Conservation (phyloP, 345 rosid genomes). For the Syzygium oleosum region DNA sequence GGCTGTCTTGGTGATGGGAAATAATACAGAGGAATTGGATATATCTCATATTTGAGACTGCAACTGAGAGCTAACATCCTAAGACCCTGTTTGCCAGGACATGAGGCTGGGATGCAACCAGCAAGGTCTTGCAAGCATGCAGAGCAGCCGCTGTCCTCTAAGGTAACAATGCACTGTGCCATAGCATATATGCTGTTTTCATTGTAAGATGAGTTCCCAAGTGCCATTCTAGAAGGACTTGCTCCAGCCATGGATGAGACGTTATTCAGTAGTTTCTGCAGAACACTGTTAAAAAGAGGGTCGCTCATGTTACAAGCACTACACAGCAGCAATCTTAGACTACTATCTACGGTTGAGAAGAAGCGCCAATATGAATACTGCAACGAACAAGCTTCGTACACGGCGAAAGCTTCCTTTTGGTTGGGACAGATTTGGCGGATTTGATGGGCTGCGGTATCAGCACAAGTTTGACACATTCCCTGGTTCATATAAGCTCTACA, state of each 20-base stretch:
- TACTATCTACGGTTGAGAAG: constrained; percentile 1
- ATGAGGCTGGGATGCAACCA: neutral
- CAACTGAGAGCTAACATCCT: constrained; percentile 12
- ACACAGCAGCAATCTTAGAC: neutral
- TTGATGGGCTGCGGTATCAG: neutral
- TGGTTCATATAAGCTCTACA: constrained; percentile 10
- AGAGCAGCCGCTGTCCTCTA: constrained; percentile 6
- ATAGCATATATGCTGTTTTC: constrained; percentile 10
- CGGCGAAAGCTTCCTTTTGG: constrained; percentile 9
- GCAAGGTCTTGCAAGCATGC: constrained; percentile 13
- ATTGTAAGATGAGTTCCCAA: constrained; percentile 3
- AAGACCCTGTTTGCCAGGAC: constrained; percentile 7
- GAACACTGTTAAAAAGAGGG: constrained; percentile 1
- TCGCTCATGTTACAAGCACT: neutral
- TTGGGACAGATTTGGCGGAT: constrained; percentile 7
- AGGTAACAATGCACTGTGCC: constrained; percentile 26
- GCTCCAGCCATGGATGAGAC: constrained; percentile 11
- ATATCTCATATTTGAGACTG: constrained; percentile 17
- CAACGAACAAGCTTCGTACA: constrained; percentile 9
- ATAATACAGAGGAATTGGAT: constrained; percentile 6
- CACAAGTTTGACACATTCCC: constrained; percentile 13
- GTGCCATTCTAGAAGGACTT: constrained; percentile 11
- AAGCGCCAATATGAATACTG: constrained; percentile 10
- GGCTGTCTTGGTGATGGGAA: neutral
- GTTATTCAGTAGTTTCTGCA: constrained; percentile 2